phyloP scores from a whole-genome alignment of 2,329 filamentous ascomycete species.

The Neofusicoccum sp. region DNA sequence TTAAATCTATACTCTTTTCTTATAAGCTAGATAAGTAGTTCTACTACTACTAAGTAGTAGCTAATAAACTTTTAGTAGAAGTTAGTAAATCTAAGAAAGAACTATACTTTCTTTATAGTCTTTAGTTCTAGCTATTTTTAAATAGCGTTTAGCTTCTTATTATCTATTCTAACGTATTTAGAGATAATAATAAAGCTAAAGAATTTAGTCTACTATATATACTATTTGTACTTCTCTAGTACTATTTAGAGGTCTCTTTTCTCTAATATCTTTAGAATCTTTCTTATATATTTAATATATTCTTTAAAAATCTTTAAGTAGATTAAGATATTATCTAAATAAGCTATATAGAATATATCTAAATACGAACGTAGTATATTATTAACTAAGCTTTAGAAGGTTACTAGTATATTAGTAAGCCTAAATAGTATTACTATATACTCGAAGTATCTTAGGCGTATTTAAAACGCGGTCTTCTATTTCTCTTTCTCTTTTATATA shows the following conservation, averaged over 20 bases:
- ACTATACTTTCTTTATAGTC: too few relatives aligned
- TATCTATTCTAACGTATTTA: conserved; percentile 11
- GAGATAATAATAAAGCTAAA: conserved; percentile 20
- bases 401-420: conserved; percentile 18
- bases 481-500: conserved; percentile 19
- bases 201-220: conserved; percentile 12
- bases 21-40: not conserved
- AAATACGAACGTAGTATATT: conserved; percentile 17
- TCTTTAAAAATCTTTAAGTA: conserved; percentile 10
- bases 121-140: too few relatives aligned
- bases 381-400: conserved; percentile 23
- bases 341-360: conserved; percentile 21
- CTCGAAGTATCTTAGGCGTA: conserved; percentile 18
- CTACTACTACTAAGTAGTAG: not conserved
- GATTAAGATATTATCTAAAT: conserved; percentile 24
- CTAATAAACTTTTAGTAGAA: conserved; percentile 11
- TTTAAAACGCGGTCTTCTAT: conserved; percentile 20
- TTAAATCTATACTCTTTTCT: too few relatives aligned
- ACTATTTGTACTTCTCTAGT: conserved; percentile 20
- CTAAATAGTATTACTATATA: conserved; percentile 23
- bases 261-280: conserved; percentile 10
- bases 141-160: conserved; percentile 18
- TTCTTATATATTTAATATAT: conserved; percentile 17
- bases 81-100: conserved; percentile 19
- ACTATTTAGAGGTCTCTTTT: conserved; percentile 10